phyloP scores from a whole-genome alignment of 768 basidiomycete genomes.

The Neoboletus brunneissimus region DNA sequence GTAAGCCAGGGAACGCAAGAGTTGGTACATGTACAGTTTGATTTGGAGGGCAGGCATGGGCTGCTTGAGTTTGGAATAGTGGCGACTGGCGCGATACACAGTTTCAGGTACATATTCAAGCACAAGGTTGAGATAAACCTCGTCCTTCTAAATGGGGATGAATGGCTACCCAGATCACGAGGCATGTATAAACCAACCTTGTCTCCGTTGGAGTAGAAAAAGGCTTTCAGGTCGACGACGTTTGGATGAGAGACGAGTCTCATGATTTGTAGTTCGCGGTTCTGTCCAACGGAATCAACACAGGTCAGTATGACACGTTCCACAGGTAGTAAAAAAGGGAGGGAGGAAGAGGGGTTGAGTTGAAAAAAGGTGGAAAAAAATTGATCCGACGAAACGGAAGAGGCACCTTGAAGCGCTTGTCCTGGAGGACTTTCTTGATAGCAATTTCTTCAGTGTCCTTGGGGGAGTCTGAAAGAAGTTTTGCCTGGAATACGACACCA shows the following conservation, averaged over 20 bases:
- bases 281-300: constrained; percentile 46
- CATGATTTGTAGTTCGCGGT: constrained; percentile 99
- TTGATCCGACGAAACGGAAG: background rate
- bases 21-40: constrained; percentile 99
- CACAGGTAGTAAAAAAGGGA: background rate
- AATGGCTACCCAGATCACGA: constrained; percentile 4
- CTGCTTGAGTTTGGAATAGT: constrained; percentile 99
- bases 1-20: constrained; percentile 96
- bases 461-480: constrained; percentile 62
- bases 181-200: constrained; percentile 59
- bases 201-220: constrained; percentile 99
- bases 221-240: constrained; percentile 95
- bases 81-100: constrained; percentile 96
- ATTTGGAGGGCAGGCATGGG: constrained; percentile 99
- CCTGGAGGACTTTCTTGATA: constrained; percentile 99
- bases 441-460: constrained; percentile 85
- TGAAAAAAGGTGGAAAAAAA: constrained; percentile 10
- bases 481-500: constrained; percentile 97
- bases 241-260: constrained; percentile 94
- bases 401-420: constrained; percentile 99
- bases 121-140: constrained; percentile 99
- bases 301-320: constrained; percentile 14
- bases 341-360: too few relatives aligned
- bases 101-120: constrained; percentile 99
- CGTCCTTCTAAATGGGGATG: constrained; percentile 77